These are phyloP conservation scores for Mortierella sp. DNA, from an alignment of 371 early-diverging fungal genomes.

Conservation along the genomic window DNA sequence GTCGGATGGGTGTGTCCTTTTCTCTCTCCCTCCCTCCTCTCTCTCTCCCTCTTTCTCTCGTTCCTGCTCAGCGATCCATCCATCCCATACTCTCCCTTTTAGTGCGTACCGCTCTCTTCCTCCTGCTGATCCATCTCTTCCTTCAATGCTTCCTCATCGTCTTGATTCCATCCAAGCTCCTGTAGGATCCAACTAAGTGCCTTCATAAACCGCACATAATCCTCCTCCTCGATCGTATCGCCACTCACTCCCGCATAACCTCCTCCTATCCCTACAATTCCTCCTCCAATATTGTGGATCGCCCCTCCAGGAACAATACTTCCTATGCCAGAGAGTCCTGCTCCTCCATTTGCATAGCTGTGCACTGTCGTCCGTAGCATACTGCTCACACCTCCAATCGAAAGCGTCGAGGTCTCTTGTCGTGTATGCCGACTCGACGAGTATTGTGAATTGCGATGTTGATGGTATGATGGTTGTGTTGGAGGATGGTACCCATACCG, in stretches of 20 bases:
- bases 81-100: conserved; percentile 16
- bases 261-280: too few species aligned
- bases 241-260: neutral
- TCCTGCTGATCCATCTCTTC: conserved; percentile 32
- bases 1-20: neutral
- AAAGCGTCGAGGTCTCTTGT: too few species aligned
- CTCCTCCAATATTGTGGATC: too few species aligned
- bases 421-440: too few species aligned
- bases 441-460: too few species aligned
- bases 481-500: too few species aligned
- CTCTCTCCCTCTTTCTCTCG: neutral
- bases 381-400: neutral
- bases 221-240: conserved; percentile 24
- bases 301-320: too few species aligned
- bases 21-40: neutral
- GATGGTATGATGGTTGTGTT: too few species aligned
- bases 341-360: conserved; percentile 6
- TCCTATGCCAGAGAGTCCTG: too few species aligned
- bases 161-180: conserved; percentile 40
- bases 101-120: conserved; percentile 5
- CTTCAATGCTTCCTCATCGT: conserved; percentile 33
- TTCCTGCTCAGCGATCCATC: conserved; percentile 4
- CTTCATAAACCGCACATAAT: conserved; percentile 51
- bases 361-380: conserved; percentile 12
- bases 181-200: conserved; percentile 37